Percentiles rank a stretch among this genome's conserved stretches.
phyloP scores from a whole-genome alignment of 192 early-diverging fungal species.

The Coemansia sp. region DNA sequence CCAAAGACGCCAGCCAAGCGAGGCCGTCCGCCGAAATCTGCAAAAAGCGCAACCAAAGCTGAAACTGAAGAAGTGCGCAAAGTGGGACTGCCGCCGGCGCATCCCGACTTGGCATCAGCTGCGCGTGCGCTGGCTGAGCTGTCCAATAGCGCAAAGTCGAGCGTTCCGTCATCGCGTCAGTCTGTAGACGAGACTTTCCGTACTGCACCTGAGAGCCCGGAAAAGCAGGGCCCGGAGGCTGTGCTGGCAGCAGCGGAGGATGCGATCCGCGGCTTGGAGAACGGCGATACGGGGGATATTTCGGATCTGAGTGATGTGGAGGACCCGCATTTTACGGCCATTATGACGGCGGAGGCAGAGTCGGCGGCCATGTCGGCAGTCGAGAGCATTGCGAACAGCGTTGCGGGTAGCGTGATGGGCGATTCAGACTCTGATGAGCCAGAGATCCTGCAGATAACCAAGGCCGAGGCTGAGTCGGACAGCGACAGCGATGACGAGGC shows the following conservation, averaged over 20 bases:
- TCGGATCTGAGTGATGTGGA: constrained; percentile 52
- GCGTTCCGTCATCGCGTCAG: constrained; percentile 7
- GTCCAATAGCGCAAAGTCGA: constrained; percentile 1
- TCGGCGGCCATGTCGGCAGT: constrained; percentile 32
- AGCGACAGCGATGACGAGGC: constrained; percentile 23
- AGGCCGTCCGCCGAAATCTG: constrained; percentile 1
- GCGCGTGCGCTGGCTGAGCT: constrained; percentile 25
- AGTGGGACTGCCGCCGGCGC: constrained; percentile 18
- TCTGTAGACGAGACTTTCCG: constrained; percentile 27
- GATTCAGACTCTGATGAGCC: constrained; percentile 7
- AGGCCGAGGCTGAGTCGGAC: constrained; percentile 12
- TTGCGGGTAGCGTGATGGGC: constrained; percentile 9
- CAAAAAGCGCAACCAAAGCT: not conserved
- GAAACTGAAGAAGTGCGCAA: not conserved
- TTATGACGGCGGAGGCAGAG: constrained; percentile 42
- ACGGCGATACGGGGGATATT: constrained; percentile 26
- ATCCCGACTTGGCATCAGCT: constrained; percentile 29
- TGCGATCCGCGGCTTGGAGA: not conserved
- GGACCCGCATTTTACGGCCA: constrained; percentile 43
- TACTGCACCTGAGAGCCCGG: constrained; percentile 35
- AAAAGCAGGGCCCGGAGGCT: constrained; percentile 5
- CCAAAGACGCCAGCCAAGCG: not conserved
- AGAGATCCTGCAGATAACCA: too few species aligned
- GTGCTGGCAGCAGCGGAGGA: constrained; percentile 4
- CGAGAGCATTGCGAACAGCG: constrained; percentile 32